A percentile compares a stretch with the other conserved stretches of the same genome.
Conservation (phyloP, 176 grass and related monocot species). For the Musa schizocarpa region DNA sequence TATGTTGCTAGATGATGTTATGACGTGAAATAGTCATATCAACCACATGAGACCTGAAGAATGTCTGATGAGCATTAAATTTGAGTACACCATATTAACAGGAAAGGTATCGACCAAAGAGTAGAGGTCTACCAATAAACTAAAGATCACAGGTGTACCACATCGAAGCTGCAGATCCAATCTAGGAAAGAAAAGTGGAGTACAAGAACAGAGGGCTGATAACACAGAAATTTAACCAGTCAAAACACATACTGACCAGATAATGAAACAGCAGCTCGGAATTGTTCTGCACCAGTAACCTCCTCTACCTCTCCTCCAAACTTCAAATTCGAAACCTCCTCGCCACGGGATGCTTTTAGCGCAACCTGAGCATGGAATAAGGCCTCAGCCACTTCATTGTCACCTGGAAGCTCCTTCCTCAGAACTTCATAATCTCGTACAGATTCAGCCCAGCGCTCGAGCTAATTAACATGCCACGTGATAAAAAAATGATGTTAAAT, state of each 20-base stretch:
- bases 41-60: slow-evolving; percentile 10
- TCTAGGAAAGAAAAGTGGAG: not conserved
- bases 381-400: not conserved
- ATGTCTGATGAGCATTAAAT: not conserved
- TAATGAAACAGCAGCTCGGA: slow-evolving; percentile 32
- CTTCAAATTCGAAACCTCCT: not conserved
- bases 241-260: slow-evolving; percentile 28
- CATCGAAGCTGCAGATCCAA: not conserved
- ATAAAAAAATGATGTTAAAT: not conserved
- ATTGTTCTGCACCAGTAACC: not conserved
- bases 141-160: no score
- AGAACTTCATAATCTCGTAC: not conserved
- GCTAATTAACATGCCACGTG: not conserved
- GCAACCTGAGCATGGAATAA: not conserved
- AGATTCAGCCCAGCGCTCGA: not conserved
- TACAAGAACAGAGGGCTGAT: no score
- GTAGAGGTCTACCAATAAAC: no score
- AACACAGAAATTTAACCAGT: no score
- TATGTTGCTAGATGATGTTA: not conserved
- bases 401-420: slow-evolving; percentile 1
- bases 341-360: not conserved
- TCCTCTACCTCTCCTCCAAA: not conserved
- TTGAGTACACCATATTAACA: no score
- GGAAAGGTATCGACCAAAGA: no score
- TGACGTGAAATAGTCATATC: slow-evolving; percentile 1